phyloP scores from a whole-genome alignment of 352 stramenopile genomes.

The Globisporangium parvum region DNA sequence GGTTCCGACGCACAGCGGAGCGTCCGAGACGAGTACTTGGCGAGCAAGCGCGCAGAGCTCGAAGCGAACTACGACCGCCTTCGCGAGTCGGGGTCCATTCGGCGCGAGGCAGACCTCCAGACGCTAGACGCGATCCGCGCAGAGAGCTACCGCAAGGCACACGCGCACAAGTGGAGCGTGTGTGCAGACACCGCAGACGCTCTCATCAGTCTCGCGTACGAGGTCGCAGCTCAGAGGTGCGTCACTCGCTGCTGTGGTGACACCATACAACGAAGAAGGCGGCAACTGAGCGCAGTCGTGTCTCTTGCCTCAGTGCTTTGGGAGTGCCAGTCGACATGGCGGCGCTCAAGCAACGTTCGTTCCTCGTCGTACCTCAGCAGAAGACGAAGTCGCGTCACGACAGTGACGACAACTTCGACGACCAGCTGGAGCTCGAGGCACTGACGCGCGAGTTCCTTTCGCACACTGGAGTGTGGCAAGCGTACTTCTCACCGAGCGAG shows the following conservation, averaged over 20 bases:
- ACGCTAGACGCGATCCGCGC: conserved; percentile 26
- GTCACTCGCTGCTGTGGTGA: conserved; percentile 5
- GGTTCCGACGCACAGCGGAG: not conserved
- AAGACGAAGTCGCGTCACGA: not conserved
- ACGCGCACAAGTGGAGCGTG: conserved; percentile 13
- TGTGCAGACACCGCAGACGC: conserved; percentile 27
- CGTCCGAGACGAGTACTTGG: conserved; percentile 34
- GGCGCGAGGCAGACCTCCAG: conserved; percentile 29
- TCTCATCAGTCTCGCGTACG: conserved; percentile 24
- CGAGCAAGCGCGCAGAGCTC: conserved; percentile 31
- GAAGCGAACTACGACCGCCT: conserved; percentile 45
- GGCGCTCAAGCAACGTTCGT: conserved; percentile 17
- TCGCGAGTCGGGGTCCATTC: conserved; percentile 23
- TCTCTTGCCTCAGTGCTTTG: not conserved
- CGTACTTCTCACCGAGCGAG: not conserved
- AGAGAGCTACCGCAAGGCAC: conserved; percentile 18
- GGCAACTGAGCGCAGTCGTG: not conserved
- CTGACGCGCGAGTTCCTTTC: conserved; percentile 20
- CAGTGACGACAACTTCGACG: conserved; percentile 11
- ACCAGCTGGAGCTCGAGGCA: conserved; percentile 19
- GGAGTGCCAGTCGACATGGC: conserved; percentile 17
- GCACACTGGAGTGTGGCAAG: conserved; percentile 19
- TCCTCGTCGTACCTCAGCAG: conserved; percentile 9
- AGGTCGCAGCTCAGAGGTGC: conserved; percentile 21
- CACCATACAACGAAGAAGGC: not conserved